These are phyloP conservation scores for Metschnikowia lunata DNA, from an alignment of 805 yeast genomes.

Conservation along the genomic window DNA sequence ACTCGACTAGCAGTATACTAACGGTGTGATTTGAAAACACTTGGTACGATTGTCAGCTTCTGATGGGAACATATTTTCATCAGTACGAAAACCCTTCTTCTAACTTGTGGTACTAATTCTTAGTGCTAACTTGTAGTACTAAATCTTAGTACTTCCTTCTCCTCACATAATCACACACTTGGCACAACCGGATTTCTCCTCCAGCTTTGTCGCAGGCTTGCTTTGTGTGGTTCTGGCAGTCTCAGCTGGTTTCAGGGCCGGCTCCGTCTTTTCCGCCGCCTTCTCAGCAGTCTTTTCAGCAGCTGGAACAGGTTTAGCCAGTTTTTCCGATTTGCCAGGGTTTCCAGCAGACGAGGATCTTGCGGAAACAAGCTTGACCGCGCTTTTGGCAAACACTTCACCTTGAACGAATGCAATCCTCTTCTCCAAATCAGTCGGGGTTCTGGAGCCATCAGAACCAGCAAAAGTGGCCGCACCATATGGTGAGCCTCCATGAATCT, in stretches of 20 bases:
- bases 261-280: neutral
- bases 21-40: too few species aligned
- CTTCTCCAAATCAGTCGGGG: conserved; percentile 59
- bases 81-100: too few species aligned
- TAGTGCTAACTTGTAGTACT: too few species aligned
- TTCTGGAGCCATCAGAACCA: conserved; percentile 73
- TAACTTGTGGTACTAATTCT: too few species aligned
- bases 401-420: conserved; percentile 67
- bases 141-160: too few species aligned
- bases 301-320: neutral
- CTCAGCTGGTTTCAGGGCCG: neutral
- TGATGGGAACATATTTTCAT: too few species aligned
- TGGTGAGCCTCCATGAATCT: conserved; percentile 75
- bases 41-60: too few species aligned
- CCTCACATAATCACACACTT: conserved; percentile 15
- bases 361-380: conserved; percentile 21
- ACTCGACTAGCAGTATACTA: too few species aligned
- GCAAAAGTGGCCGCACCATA: conserved; percentile 87
- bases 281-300: neutral
- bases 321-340: neutral
- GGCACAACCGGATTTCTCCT: conserved; percentile 13
- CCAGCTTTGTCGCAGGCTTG: conserved; percentile 1
- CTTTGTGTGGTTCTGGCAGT: conserved; percentile 12
- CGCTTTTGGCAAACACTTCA: conserved; percentile 43
- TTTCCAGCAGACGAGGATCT: neutral